Conservation (phyloP, 1,284 basidiomycete genomes). For the Leccinum angustisporum region DNA sequence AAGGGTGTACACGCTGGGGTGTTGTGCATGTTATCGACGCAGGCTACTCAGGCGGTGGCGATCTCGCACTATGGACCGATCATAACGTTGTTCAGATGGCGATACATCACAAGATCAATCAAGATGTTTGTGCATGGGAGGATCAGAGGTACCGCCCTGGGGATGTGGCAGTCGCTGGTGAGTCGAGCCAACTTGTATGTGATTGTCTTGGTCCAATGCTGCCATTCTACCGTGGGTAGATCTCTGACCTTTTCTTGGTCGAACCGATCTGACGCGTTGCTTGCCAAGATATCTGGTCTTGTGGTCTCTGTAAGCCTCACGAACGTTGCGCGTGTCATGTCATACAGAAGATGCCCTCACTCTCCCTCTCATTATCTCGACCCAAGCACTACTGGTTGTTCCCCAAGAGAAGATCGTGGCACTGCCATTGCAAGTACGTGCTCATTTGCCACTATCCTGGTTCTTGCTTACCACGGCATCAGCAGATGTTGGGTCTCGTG, state of each 20-base stretch:
- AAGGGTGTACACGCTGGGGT: neutral
- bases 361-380: constrained; percentile 48
- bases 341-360: constrained; percentile 34
- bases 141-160: constrained; percentile 50
- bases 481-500: constrained; percentile 44
- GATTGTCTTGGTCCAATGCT: constrained; percentile 20
- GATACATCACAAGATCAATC: constrained; percentile 44
- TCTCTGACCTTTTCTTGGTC: neutral
- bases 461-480: constrained; percentile 11
- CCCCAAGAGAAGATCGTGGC: constrained; percentile 52
- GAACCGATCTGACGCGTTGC: constrained; percentile 15
- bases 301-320: constrained; percentile 50
- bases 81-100: constrained; percentile 55
- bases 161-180: constrained; percentile 52
- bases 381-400: constrained; percentile 57
- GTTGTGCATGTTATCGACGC: neutral
- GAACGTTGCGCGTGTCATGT: neutral
- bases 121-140: constrained; percentile 38
- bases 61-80: constrained; percentile 64
- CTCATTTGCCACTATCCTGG: neutral
- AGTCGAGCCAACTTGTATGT: constrained; percentile 24
- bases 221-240: constrained; percentile 38
- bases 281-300: constrained; percentile 65
- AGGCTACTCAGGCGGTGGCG: constrained; percentile 49
- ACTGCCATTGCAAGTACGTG: constrained; percentile 55